Evolutionary conservation across 2,329 filamentous ascomycete genomes (phyloP).

Genomic region (Sclerotiophoma versabilis): DNA sequence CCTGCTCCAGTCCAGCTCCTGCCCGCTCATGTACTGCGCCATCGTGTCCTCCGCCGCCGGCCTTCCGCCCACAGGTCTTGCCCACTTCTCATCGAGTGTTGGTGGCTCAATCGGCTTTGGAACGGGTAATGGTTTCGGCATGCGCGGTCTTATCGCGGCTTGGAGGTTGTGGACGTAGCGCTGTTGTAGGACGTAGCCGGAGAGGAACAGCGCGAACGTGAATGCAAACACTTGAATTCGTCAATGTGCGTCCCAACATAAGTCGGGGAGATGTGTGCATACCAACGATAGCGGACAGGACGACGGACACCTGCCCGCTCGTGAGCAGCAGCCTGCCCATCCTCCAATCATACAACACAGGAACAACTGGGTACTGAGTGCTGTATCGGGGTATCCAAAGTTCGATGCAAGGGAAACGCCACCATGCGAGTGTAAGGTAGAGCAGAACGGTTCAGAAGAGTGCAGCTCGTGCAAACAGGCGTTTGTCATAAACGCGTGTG

Average conservation of each 20-base stretch:
- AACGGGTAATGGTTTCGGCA: conserved; percentile 49
- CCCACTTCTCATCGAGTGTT: conserved; percentile 48
- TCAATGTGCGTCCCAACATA: neutral
- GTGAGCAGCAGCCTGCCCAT: conserved; percentile 66
- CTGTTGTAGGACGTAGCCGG: conserved; percentile 87
- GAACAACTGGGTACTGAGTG: conserved; percentile 9
- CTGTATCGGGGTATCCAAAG: too few species aligned
- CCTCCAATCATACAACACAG: conserved; percentile 15
- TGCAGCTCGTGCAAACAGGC: conserved; percentile 28
- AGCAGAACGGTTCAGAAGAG: neutral
- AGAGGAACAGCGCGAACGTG: conserved; percentile 83
- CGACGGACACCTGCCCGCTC: conserved; percentile 73
- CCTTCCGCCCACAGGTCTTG: conserved; percentile 38
- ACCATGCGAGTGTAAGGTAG: too few species aligned
- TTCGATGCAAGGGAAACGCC: too few species aligned
- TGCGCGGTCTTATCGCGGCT: conserved; percentile 68
- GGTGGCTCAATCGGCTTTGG: conserved; percentile 44
- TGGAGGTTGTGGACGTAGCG: conserved; percentile 81
- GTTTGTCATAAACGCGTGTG: conserved; percentile 34
- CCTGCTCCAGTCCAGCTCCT: conserved; percentile 54
- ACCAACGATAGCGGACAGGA: conserved; percentile 70
- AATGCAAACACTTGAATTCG: conserved; percentile 69
- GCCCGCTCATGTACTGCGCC: conserved; percentile 42
- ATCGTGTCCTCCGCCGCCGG: conserved; percentile 40
- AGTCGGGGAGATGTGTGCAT: conserved; percentile 33